Evolutionary conservation across 208 protist genomes (phyloP), one percentile per base, ranked within the genome.

Genomic region (Crithidia expoeki): DNA sequence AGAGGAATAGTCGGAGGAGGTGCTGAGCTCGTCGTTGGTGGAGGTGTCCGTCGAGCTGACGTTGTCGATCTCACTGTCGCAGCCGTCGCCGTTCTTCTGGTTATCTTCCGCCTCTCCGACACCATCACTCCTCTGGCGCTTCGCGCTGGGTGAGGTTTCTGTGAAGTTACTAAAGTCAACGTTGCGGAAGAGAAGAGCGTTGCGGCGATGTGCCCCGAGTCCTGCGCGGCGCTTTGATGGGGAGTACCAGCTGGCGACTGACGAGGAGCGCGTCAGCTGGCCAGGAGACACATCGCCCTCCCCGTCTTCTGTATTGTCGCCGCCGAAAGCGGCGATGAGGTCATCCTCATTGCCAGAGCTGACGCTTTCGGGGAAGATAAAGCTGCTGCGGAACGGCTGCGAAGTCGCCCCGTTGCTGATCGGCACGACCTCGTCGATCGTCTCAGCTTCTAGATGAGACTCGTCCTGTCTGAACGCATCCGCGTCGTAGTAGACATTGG

Each of bases 161-260:
- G 16, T 36, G 51, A 44, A 27, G 23, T 49, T 47, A 2, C 9
- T 50, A 25, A 62, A 30, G 34, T 62, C 57, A 1, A 62, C 38
- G 38, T 38, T 62, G 23, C 57, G 57, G 33, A 46, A 62, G 23
- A 62, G 57, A 46, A 62, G n/a, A 4, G 57, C n/a, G 42, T 72
- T 72, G 33, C 66, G 66, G 25, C 66, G 66, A 53, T 56, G 57
- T 4, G 66, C 25, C 7, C 66, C 66, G 4, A 72, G 23, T 16
- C 66, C 66, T 4, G 66, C 44, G 21, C 66, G 66, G 16, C 66
- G 55, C 34, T 72, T 72, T 17, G 42, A 57, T 4, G 66, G 46
- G 34, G 66, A 72, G 53, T 72, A 72, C 66, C 66, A 72, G 44
- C 66, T 72, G 10, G 21, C 47, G 1, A 23, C n/a, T 2, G 49